phyloP scores from a whole-genome alignment of 176 grass and related monocot genomes.

The Musa troglodytarum region DNA sequence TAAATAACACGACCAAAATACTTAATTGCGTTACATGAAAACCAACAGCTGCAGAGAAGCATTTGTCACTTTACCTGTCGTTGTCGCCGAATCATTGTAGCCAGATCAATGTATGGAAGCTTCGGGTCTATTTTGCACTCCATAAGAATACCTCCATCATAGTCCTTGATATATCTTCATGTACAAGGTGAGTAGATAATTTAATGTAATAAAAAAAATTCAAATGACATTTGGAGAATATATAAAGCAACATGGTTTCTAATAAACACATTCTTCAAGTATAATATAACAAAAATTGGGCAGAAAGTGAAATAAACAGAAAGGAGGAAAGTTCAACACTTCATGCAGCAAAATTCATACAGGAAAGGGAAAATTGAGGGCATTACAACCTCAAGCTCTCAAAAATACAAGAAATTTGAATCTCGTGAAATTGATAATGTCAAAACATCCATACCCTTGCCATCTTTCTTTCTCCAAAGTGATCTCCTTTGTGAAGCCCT shows the following conservation, averaged over 20 bases:
- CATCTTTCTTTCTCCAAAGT: conserved; percentile 93
- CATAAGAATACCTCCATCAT: conserved; percentile 99
- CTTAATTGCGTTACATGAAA: background rate
- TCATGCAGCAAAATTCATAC: background rate
- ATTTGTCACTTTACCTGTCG: conserved; percentile 62
- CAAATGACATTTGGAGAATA: background rate
- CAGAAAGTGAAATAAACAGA: background rate
- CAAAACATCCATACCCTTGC: conserved; percentile 64
- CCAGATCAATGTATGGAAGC: conserved; percentile 92
- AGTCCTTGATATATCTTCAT: conserved; percentile 91
- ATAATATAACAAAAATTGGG: background rate
- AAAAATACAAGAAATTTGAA: conserved; percentile 4
- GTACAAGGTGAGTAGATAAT: conserved; percentile 16
- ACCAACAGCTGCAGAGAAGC: background rate
- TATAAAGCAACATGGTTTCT: background rate
- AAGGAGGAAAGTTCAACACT: background rate
- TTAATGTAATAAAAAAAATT: background rate
- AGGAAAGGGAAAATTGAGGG: background rate
- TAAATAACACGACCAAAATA: background rate
- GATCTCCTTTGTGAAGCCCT: conserved; percentile 98
- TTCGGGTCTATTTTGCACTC: conserved; percentile 93
- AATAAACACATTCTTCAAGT: background rate
- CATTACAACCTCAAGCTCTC: background rate
- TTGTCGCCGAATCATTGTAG: conserved; percentile 92
- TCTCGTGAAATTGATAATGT: conserved; percentile 18